phyloP scores from a whole-genome alignment of 2,329 filamentous ascomycete genomes.

The Alternaria brassicae region DNA sequence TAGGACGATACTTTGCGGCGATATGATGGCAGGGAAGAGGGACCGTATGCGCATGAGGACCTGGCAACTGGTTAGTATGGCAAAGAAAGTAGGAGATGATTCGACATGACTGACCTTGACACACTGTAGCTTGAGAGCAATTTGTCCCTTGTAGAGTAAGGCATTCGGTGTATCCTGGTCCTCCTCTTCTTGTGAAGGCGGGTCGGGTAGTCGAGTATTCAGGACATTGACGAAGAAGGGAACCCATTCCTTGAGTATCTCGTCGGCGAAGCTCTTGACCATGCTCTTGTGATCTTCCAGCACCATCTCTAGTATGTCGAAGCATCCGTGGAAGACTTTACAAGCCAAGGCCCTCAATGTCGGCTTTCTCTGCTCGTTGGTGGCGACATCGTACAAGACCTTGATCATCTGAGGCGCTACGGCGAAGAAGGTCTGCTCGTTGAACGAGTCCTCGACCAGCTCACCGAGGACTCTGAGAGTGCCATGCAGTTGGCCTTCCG shows the following conservation, averaged over 20 bases:
- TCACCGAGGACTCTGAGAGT: constrained; percentile 87
- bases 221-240: constrained; percentile 85
- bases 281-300: constrained; percentile 89
- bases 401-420: constrained; percentile 87
- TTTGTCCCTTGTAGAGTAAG: constrained; percentile 77
- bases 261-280: constrained; percentile 88
- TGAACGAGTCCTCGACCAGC: constrained; percentile 90
- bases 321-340: constrained; percentile 87
- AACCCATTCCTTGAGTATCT: constrained; percentile 82
- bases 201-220: constrained; percentile 73
- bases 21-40: constrained; percentile 81
- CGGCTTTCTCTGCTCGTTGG: constrained; percentile 75
- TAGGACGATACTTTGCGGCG: constrained; percentile 80
- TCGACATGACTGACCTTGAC: constrained; percentile 66
- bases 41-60: constrained; percentile 86
- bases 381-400: constrained; percentile 81
- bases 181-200: constrained; percentile 65
- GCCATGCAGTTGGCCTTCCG: constrained; percentile 83
- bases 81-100: neutral
- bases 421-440: constrained; percentile 92
- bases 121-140: constrained; percentile 91
- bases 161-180: constrained; percentile 62
- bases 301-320: constrained; percentile 95
- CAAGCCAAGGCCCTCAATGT: constrained; percentile 84
- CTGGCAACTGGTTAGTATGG: constrained; percentile 51